Evolutionary conservation across 2,329 filamentous ascomycete species (phyloP), one percentile per base, ranked within the genome.

Genomic region (Fusarium tupiense): DNA sequence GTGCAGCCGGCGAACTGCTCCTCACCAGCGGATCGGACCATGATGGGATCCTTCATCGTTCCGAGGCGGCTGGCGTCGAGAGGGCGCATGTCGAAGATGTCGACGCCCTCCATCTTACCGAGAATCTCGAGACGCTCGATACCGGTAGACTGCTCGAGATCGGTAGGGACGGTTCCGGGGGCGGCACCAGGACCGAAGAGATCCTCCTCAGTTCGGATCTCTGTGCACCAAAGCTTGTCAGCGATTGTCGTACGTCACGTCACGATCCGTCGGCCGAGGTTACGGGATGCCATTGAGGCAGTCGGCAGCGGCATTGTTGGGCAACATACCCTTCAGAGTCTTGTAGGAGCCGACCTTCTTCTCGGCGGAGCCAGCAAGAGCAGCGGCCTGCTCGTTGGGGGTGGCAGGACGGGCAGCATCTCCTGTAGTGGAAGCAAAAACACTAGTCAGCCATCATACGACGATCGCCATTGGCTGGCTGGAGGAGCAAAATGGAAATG

Each of bases 1-100:
- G 96, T 99, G 92, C 96, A 99, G 82, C 96, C 96, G 80, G 92
- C 91, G 84, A 96, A 97, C 87, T 98, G 96, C 91, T 99, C 96
- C 65, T 97, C 94, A 81, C 96, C 96, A 78, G 93, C 95, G 76
- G 95, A 95, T 86, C 92, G 93, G 84, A 99, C 95, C 64, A 92
- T 82, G 83, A 99, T 97, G 79, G 96, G 96, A 86, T 98, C 88
- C 76, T 97, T 90, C 81, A 98, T 84, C 69, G 96, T 98, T 94
- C 96, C 96, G 85, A 90, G 90, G 82, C 96, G 92, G 84, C 93
- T 96, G 75, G 96, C 89, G 84, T 98, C 96, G 80, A 99, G 91
- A 74, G 96, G 96, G 85, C 91, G 92, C 96, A 98, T 98, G 87
- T 99, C 95, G 88, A 99, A 99, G 83, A 98, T 89, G 83, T 99